Percentiles rank a stretch among this genome's conserved stretches.
phyloP scores from a whole-genome alignment of 345 rosid species.

The Melastoma malabathricum region DNA sequence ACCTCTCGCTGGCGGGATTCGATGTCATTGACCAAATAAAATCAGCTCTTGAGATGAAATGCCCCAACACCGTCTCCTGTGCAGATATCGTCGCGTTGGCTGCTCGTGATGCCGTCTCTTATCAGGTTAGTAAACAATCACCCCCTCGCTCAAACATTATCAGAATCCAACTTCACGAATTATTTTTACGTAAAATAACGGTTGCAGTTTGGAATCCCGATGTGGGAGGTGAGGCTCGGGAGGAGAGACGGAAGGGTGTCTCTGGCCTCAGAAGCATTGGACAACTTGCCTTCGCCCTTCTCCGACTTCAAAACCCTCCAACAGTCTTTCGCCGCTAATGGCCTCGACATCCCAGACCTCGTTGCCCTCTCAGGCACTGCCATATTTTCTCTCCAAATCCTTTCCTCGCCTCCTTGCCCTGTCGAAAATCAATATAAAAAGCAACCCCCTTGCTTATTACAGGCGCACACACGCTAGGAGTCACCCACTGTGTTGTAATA shows the following conservation, averaged over 20 bases:
- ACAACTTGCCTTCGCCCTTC: slow-evolving; percentile 14
- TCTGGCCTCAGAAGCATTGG: slow-evolving; percentile 8
- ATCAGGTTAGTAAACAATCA: slow-evolving; percentile 14
- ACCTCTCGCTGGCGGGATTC: slow-evolving; percentile 18
- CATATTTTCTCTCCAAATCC: too few relatives aligned
- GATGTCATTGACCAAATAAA: slow-evolving; percentile 25
- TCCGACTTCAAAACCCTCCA: slow-evolving; percentile 18
- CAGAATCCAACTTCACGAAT: too few relatives aligned
- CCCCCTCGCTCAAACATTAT: too few relatives aligned
- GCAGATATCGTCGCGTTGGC: slow-evolving; percentile 34
- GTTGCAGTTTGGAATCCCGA: slow-evolving; percentile 20
- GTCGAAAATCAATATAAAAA: too few relatives aligned
- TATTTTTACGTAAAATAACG: neutral
- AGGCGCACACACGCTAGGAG: slow-evolving; percentile 27
- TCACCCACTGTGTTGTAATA: slow-evolving; percentile 22
- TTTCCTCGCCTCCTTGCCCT: too few relatives aligned
- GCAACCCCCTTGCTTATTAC: neutral
- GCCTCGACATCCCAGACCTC: slow-evolving; percentile 26
- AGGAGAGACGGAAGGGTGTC: slow-evolving; percentile 40
- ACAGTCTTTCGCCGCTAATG: slow-evolving; percentile 18
- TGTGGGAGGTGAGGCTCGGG: slow-evolving; percentile 30
- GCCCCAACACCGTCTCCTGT: slow-evolving; percentile 36
- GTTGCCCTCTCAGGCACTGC: slow-evolving; percentile 33
- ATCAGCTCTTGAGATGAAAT: slow-evolving; percentile 19
- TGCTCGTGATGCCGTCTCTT: slow-evolving; percentile 26